A percentile compares a stretch with the other conserved stretches of the same genome.
phyloP scores from a whole-genome alignment of 768 basidiomycete species.

The Strobilomyces dryophilus region DNA sequence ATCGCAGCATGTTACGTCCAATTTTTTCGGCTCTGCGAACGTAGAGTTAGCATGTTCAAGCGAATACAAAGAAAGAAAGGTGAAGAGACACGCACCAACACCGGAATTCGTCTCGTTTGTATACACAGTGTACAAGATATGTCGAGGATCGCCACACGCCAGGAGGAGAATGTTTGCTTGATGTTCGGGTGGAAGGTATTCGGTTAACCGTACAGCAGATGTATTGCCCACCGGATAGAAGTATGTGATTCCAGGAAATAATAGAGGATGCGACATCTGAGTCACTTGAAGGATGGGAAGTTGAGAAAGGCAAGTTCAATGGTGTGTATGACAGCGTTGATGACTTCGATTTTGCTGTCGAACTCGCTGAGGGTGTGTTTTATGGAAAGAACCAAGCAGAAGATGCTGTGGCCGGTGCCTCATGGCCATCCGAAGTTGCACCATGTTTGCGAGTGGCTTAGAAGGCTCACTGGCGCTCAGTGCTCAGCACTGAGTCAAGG shows the following conservation, averaged over 20 bases:
- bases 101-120: constrained; percentile 7
- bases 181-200: constrained; percentile 44
- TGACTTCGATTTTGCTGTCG: background rate
- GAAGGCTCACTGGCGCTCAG: no score
- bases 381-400: background rate
- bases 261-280: constrained; percentile 25
- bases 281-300: background rate
- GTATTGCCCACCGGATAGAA: constrained; percentile 64
- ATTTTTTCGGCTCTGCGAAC: constrained; percentile 19
- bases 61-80: background rate
- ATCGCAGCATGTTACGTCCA: constrained; percentile 31
- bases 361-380: background rate
- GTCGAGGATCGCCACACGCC: constrained; percentile 56
- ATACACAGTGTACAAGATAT: constrained; percentile 47
- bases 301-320: background rate
- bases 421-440: background rate
- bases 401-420: background rate
- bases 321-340: background rate
- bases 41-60: background rate
- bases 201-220: constrained; percentile 45
- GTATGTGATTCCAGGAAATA: constrained; percentile 31
- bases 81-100: constrained; percentile 6
- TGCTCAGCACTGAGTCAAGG: no score
- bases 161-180: constrained; percentile 48
- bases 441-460: background rate